phyloP scores from a whole-genome alignment of 2,329 filamentous ascomycete species.

The Hypoxylon sp. region DNA sequence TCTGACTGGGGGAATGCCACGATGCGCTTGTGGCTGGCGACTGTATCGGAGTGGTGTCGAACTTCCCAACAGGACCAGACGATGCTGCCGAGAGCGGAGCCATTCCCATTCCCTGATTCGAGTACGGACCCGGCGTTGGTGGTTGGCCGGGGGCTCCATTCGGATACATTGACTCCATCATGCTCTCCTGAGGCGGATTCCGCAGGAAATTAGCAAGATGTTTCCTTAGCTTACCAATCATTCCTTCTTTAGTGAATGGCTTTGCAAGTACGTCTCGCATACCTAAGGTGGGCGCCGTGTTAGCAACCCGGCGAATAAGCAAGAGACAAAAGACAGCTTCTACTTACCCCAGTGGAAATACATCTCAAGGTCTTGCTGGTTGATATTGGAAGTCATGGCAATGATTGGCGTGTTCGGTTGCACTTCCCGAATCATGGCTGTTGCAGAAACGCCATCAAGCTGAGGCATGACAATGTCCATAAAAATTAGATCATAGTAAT shows the following conservation, averaged over 20 bases:
- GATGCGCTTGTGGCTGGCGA: conserved; percentile 65
- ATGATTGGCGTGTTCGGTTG: conserved; percentile 88
- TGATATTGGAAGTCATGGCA: conserved; percentile 98
- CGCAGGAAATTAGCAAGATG: conserved; percentile 89
- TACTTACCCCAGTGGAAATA: conserved; percentile 94
- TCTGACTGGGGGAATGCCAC: conserved; percentile 68
- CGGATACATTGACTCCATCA: conserved; percentile 53
- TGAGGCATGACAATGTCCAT: conserved; percentile 99
- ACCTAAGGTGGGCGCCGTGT: conserved; percentile 65
- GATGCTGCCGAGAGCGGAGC: conserved; percentile 54
- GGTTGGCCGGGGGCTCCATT: conserved; percentile 53
- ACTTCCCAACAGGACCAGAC: conserved; percentile 61
- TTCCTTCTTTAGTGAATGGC: conserved; percentile 91
- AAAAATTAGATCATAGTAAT: conserved; percentile 77
- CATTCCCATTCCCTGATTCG: conserved; percentile 55
- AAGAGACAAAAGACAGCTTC: neutral
- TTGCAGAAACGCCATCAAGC: conserved; percentile 94
- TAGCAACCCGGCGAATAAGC: conserved; percentile 6
- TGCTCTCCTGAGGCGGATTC: conserved; percentile 64
- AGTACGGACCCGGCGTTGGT: conserved; percentile 54
- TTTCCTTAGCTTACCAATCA: conserved; percentile 88
- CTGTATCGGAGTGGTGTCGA: conserved; percentile 69
- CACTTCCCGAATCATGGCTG: conserved; percentile 91
- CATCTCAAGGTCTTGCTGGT: conserved; percentile 95
- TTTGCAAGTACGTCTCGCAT: conserved; percentile 99